These are phyloP conservation scores for Talaromyces pinophilus DNA, from an alignment of 2,329 filamentous ascomycete species.

Conservation along the genomic window DNA sequence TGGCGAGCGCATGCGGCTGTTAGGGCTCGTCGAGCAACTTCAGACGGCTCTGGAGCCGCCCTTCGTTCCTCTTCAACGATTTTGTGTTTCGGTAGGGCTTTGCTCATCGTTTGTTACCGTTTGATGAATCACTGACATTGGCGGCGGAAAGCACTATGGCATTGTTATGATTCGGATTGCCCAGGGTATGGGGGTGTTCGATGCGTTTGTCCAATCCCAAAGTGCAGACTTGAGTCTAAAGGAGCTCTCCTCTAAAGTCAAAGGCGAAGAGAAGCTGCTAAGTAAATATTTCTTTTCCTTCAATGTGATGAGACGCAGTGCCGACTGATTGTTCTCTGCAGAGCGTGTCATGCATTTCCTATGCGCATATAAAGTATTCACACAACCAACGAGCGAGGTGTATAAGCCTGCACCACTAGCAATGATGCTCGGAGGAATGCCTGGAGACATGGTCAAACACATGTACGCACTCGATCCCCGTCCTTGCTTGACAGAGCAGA, in stretches of 20 bases:
- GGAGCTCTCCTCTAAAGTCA: conserved; percentile 10
- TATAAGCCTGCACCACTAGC: background rate
- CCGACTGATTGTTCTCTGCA: background rate
- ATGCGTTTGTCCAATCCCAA: conserved; percentile 1
- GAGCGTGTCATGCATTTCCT: background rate
- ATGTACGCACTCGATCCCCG: background rate
- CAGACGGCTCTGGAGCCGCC: conserved; percentile 13
- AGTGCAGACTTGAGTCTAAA: background rate
- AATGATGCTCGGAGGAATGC: background rate
- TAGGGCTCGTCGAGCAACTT: conserved; percentile 22
- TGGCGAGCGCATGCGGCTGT: conserved; percentile 24
- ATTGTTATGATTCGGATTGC: conserved; percentile 6
- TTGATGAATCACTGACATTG: background rate
- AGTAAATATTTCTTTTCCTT: background rate
- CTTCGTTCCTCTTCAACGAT: background rate
- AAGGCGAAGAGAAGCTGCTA: conserved; percentile 13
- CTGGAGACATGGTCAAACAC: background rate
- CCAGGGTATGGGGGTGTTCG: conserved; percentile 17
- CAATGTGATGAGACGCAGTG: background rate
- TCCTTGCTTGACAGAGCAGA: background rate
- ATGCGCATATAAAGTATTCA: background rate
- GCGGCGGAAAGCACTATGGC: conserved; percentile 1
- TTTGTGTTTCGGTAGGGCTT: conserved; percentile 6
- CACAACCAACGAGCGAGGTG: background rate
- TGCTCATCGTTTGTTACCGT: background rate